These are phyloP conservation scores for Calonectria pseudoreteaudii DNA, from an alignment of 2,329 filamentous ascomycete genomes.

Conservation along the genomic window DNA sequence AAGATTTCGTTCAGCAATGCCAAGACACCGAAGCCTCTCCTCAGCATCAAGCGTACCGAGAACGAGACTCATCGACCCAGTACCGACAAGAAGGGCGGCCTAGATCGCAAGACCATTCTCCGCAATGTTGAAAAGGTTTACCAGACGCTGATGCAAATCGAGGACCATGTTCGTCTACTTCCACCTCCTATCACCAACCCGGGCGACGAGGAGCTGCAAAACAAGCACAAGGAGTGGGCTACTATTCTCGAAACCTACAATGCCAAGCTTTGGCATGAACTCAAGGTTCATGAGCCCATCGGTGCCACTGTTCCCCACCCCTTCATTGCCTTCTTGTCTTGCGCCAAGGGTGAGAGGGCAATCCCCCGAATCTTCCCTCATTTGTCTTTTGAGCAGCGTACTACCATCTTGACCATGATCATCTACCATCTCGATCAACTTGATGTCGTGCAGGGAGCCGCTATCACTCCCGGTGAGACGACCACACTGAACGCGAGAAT, in stretches of 20 bases:
- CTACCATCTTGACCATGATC: conserved; percentile 96
- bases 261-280: conserved; percentile 82
- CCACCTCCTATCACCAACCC: conserved; percentile 70
- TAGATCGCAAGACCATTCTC: conserved; percentile 85
- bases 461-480: conserved; percentile 79
- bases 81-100: conserved; percentile 65
- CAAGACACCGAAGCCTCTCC: conserved; percentile 93
- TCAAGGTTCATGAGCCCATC: conserved; percentile 95
- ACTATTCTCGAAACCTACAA: conserved; percentile 74
- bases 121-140: conserved; percentile 92
- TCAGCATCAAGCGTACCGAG: conserved; percentile 94
- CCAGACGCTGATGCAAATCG: conserved; percentile 88
- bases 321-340: conserved; percentile 95
- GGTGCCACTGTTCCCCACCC: conserved; percentile 83
- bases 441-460: conserved; percentile 87
- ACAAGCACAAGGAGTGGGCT: conserved; percentile 81
- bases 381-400: conserved; percentile 90
- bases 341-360: conserved; percentile 95
- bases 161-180: conserved; percentile 89
- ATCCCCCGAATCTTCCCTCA: conserved; percentile 96
- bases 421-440: conserved; percentile 92
- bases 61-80: conserved; percentile 67
- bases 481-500: conserved; percentile 78
- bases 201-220: conserved; percentile 73
- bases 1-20: conserved; percentile 99